Evolutionary conservation across 495 filamentous ascomycete species (phyloP), one percentile per base, ranked within the genome.

Genomic region (Lasiosphaeria miniovina): DNA sequence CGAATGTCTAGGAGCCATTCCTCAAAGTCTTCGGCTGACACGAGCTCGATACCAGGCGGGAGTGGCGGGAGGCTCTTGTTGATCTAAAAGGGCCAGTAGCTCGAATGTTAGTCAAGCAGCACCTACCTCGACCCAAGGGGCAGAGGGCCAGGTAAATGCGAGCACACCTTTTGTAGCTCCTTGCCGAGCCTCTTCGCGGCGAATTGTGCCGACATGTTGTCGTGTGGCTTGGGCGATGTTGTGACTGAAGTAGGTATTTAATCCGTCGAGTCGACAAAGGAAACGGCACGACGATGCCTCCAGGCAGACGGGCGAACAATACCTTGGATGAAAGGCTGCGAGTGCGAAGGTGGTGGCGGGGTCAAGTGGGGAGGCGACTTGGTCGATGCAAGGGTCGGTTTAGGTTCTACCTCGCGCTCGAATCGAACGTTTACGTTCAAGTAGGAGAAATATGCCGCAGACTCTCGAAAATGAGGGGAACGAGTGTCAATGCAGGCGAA

Each of bases 1-100:
- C 80, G 74, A 60, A 99, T 96, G 70, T 99, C 94, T 75, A 99
- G 86, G 31, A 87, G 80, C 95, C 95, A 99, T 79, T 95, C 87
- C 65, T 89, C 82, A 36, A 97, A 82, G 68, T 91, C 86, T 34
- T 94, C 88, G 32, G 90, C 86, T 43, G 85, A 83, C 52, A 91
- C 88, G 52, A 97, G 83, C 54, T 80, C 76, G 65, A 99, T 94
- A 52, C 94, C 94, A 32, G 84, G 83, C 36, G 84, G 84, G 11
- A 86, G 68, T 58, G 84, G 83, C 36, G 84, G 84, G 14, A 86
- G 68, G 59, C 68, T 77, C 59, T 73, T 80, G 59, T 79, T 73
- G 53, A 86, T 83, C 82, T 85, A 61, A 35, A 34, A n/a, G 35
- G 2, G 10, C 36, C 24, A 32, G 3, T 15, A 45, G 15, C 4